Conservation (phyloP, 805 yeast species). For the Spathaspora hagerdaliae region DNA sequence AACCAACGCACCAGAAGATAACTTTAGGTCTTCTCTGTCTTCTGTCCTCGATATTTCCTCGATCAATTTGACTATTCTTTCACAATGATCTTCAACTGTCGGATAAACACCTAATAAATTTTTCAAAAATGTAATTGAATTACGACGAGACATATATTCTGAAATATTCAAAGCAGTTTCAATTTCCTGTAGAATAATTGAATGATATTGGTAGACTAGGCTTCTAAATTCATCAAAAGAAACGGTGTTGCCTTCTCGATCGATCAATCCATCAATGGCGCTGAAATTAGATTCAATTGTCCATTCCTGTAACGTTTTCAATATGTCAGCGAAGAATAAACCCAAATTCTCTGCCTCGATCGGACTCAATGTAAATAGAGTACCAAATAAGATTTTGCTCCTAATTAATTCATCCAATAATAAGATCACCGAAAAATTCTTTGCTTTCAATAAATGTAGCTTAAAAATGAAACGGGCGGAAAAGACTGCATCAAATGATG, state of each 20-base stretch:
- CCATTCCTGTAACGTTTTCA: constrained; percentile 48
- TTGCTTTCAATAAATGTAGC: constrained; percentile 35
- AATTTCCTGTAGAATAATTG: constrained; percentile 41
- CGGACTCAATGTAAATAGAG: constrained; percentile 53
- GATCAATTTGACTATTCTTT: constrained; percentile 43
- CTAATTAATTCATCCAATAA: constrained; percentile 47
- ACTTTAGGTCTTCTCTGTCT: constrained; percentile 70
- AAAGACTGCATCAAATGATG: constrained; percentile 79
- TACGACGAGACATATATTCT: constrained; percentile 76
- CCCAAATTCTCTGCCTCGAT: constrained; percentile 80
- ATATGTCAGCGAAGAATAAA: constrained; percentile 57
- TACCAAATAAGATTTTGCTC: constrained; percentile 46
- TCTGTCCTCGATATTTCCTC: constrained; percentile 50
- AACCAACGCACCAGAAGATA: constrained; percentile 68
- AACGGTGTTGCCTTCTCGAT: constrained; percentile 10
- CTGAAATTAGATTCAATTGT: constrained; percentile 25
- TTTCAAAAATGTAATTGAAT: constrained; percentile 74
- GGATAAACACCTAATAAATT: constrained; percentile 65
- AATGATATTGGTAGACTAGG: constrained; percentile 54
- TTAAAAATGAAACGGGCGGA: constrained; percentile 57
- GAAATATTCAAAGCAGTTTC: constrained; percentile 39
- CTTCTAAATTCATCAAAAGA: constrained; percentile 33
- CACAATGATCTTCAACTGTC: constrained; percentile 62
- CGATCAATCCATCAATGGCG: constrained; percentile 15
- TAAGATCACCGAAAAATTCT: constrained; percentile 34